phyloP scores from a whole-genome alignment of 1,284 basidiomycete genomes.

The Cerrena zonata region DNA sequence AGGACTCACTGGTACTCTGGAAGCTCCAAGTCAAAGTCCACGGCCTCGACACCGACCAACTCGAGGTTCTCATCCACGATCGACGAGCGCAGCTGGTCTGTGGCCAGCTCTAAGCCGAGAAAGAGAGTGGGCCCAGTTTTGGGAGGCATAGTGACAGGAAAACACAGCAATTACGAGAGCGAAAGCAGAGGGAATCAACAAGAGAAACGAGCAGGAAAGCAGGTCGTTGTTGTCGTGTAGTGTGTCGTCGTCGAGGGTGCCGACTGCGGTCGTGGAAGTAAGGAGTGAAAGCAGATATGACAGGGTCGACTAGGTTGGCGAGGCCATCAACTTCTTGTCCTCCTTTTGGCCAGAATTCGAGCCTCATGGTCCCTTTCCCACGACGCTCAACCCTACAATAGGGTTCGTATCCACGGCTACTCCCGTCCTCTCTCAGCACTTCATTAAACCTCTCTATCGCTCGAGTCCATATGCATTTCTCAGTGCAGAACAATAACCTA shows the following conservation, averaged over 20 bases:
- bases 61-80: constrained; percentile 76
- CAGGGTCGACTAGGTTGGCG: constrained; percentile 14
- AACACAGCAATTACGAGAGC: constrained; percentile 1
- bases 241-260: constrained; percentile 17
- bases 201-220: constrained; percentile 7
- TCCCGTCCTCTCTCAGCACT: too few species aligned
- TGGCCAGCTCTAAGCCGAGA: constrained; percentile 73
- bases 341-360: constrained; percentile 1
- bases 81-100: constrained; percentile 72
- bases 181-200: constrained; percentile 11
- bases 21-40: constrained; percentile 76
- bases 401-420: too few species aligned
- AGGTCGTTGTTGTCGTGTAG: constrained; percentile 8
- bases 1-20: constrained; percentile 70
- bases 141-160: constrained; percentile 28
- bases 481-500: too few species aligned
- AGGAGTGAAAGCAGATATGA: constrained; percentile 18
- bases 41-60: constrained; percentile 69
- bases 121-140: constrained; percentile 60
- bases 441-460: too few species aligned
- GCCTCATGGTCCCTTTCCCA: constrained; percentile 3
- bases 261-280: constrained; percentile 21
- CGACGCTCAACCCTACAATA: not conserved
- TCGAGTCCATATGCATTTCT: too few species aligned
- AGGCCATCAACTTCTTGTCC: constrained; percentile 13